Conservation (phyloP, 208 protist species). For the Acanthamoeba divionensis region DNA sequence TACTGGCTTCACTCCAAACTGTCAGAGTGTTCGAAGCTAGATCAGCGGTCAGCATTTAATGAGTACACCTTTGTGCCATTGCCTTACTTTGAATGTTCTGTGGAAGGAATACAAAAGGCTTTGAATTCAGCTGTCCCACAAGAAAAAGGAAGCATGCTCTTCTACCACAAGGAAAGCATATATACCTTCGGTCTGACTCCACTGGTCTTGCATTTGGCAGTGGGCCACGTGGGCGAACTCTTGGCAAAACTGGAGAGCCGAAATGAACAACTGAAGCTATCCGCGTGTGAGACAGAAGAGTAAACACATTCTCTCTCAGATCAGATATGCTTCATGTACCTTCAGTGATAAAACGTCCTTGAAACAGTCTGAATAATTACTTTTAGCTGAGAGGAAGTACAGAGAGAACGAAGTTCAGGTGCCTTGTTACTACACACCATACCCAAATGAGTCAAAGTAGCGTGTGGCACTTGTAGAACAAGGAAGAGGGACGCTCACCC, state of each 20-base stretch:
- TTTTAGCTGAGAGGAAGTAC: no score
- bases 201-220: conserved; percentile 82
- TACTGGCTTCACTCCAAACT: conserved; percentile 37
- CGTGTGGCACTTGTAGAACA: no score
- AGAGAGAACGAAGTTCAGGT: no score
- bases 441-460: no score
- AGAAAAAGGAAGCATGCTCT: conserved; percentile 57
- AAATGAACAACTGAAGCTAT: no score
- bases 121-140: not conserved
- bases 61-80: not conserved
- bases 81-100: not conserved
- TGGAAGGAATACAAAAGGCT: not conserved
- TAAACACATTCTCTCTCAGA: no score
- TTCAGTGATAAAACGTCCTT: no score
- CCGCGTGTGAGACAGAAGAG: no score
- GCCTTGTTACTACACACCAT: no score
- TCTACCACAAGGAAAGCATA: conserved; percentile 63
- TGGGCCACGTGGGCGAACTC: conserved; percentile 80
- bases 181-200: conserved; percentile 75
- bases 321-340: no score
- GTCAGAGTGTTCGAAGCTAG: not conserved
- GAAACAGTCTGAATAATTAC: no score
- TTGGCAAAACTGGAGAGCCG: not conserved
- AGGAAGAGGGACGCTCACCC: no score
- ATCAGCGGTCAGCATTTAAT: not conserved